Conservation (phyloP, 441 rosid genomes). For the Erysimum pusillum region DNA sequence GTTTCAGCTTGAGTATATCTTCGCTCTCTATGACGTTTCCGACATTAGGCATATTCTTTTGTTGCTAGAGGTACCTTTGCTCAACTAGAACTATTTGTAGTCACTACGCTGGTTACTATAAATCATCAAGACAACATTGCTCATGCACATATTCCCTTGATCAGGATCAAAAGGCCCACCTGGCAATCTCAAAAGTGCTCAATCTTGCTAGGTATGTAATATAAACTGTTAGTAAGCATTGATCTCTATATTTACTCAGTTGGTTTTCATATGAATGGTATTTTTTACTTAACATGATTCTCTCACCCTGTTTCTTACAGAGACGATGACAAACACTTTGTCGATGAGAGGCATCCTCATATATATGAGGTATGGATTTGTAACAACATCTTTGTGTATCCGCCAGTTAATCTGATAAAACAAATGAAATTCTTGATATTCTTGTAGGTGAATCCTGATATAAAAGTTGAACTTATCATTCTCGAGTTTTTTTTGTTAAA, state of each 20-base stretch:
- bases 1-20: conserved; percentile 67
- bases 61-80: conserved; percentile 66
- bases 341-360: conserved; percentile 81
- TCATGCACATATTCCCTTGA: not conserved
- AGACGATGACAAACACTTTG: conserved; percentile 56
- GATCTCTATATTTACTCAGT: not conserved
- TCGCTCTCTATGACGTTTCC: conserved; percentile 91
- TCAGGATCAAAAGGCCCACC: conserved; percentile 59
- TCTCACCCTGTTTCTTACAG: conserved; percentile 40
- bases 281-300: not conserved
- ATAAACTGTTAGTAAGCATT: conserved; percentile 59
- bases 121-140: no score
- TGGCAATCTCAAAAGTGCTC: no score
- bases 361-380: conserved; percentile 64
- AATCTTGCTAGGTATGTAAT: conserved; percentile 6
- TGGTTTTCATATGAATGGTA: not conserved
- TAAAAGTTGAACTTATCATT: conserved; percentile 15
- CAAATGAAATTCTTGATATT: conserved; percentile 7
- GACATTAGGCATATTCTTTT: conserved; percentile 95
- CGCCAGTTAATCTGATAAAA: not conserved
- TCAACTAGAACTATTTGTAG: not conserved
- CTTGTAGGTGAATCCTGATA: conserved; percentile 74
- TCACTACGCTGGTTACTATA: not conserved
- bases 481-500: no score
- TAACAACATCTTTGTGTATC: not conserved